A percentile compares a stretch with the other conserved stretches of the same genome.
Evolutionary conservation across 768 basidiomycete genomes (phyloP).

Genomic region (Hygrophoropsis aurantiaca): DNA sequence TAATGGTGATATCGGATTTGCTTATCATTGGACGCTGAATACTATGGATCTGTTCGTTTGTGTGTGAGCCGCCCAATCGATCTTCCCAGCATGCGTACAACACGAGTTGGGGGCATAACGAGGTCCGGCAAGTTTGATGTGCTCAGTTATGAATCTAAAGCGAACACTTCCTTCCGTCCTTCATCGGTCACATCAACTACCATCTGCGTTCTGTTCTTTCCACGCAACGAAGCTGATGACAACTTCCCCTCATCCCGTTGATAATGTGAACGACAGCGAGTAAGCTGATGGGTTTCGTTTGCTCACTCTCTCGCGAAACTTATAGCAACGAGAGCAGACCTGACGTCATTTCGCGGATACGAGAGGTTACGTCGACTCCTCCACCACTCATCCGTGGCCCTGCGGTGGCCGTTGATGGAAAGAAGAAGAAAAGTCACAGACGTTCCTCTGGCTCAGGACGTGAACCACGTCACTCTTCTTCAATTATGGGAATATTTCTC

Average conservation of each 20-base stretch:
- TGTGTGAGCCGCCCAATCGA: not conserved
- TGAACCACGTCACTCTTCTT: constrained; percentile 34
- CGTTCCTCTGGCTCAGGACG: constrained; percentile 38
- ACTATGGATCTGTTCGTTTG: no score
- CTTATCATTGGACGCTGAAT: no score
- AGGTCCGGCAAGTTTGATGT: constrained; percentile 7
- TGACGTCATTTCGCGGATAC: constrained; percentile 40
- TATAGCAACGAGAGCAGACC: constrained; percentile 8
- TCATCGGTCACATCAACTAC: constrained; percentile 7
- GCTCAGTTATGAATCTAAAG: constrained; percentile 2
- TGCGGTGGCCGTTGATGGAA: constrained; percentile 31
- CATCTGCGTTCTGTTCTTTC: not conserved
- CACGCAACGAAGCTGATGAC: constrained; percentile 17
- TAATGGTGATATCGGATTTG: no score
- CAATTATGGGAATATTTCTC: constrained; percentile 43
- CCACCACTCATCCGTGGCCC: constrained; percentile 49
- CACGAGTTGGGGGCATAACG: constrained; percentile 15
- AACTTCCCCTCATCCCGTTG: constrained; percentile 19
- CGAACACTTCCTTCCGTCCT: constrained; percentile 2
- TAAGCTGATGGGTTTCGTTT: not conserved
- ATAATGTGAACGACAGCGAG: constrained; percentile 8
- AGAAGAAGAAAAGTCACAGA: constrained; percentile 29
- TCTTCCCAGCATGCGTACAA: constrained; percentile 15
- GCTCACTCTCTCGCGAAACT: constrained; percentile 7
- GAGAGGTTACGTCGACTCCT: constrained; percentile 45